Evolutionary conservation across 306 rosid species (phyloP).

Genomic region (Fagus sylvatica): DNA sequence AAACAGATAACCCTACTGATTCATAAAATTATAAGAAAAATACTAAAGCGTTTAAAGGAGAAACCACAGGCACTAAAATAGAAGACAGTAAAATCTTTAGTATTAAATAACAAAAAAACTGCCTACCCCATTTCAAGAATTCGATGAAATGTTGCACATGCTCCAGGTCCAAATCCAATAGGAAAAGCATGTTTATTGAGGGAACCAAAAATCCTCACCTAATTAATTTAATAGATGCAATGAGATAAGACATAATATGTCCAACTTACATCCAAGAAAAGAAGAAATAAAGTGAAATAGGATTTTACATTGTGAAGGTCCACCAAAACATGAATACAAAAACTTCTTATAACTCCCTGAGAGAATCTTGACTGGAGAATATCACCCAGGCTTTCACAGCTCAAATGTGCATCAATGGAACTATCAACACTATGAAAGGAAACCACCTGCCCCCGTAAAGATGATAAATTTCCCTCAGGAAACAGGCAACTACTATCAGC

Average conservation of each 20-base stretch:
- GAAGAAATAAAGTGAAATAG: slow-evolving; percentile 6
- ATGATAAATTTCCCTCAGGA: slow-evolving; percentile 72
- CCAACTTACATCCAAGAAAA: slow-evolving; percentile 18
- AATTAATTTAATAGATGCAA: slow-evolving; percentile 26
- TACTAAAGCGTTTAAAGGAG: neutral
- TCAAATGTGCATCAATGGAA: slow-evolving; percentile 37
- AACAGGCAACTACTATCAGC: slow-evolving; percentile 43
- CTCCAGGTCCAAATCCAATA: slow-evolving; percentile 81
- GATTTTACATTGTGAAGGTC: slow-evolving; percentile 54
- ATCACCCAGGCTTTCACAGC: slow-evolving; percentile 34
- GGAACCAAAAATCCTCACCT: slow-evolving; percentile 71
- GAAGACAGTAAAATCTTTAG: neutral
- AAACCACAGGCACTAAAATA: neutral
- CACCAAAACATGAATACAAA: slow-evolving; percentile 72
- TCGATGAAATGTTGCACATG: slow-evolving; percentile 72
- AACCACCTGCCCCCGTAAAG: slow-evolving; percentile 61
- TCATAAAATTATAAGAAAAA: neutral
- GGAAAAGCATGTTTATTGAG: slow-evolving; percentile 49
- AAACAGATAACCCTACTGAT: neutral
- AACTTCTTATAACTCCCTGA: slow-evolving; percentile 37
- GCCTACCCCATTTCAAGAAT: slow-evolving; percentile 71
- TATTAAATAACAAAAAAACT: slow-evolving; percentile 4
- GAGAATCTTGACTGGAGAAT: slow-evolving; percentile 42
- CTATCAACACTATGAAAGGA: slow-evolving; percentile 43
- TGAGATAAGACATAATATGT: slow-evolving; percentile 12